Conservation (phyloP, 2,329 filamentous ascomycete species). For the Fusarium globosum region DNA sequence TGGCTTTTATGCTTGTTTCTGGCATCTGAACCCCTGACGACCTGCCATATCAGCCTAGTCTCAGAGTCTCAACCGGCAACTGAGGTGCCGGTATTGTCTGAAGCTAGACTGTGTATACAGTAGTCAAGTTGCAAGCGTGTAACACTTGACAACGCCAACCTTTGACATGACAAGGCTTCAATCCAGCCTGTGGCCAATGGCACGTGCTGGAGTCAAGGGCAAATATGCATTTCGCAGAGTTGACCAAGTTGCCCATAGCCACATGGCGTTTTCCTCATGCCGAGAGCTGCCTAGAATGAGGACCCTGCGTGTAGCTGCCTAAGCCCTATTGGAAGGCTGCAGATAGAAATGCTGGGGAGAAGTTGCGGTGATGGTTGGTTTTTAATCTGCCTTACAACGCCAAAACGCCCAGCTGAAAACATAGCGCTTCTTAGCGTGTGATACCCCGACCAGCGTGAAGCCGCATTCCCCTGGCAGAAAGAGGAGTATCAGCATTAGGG, state of each 20-base stretch:
- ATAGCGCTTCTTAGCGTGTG: slow-evolving; percentile 34
- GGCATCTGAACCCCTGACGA: slow-evolving; percentile 10
- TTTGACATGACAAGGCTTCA: not conserved
- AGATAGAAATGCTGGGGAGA: not conserved
- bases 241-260: not conserved
- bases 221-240: not conserved
- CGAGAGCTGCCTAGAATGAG: not conserved
- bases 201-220: not conserved
- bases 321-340: not conserved
- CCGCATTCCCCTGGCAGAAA: not conserved
- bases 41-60: slow-evolving; percentile 2
- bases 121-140: not conserved
- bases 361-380: slow-evolving; percentile 4
- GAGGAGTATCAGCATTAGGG: slow-evolving; percentile 3
- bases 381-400: slow-evolving; percentile 30
- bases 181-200: not conserved
- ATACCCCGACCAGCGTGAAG: slow-evolving; percentile 3
- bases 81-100: not conserved
- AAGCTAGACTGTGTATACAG: slow-evolving; percentile 2
- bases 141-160: slow-evolving; percentile 8
- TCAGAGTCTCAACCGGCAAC: slow-evolving; percentile 1
- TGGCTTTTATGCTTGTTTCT: slow-evolving; percentile 19
- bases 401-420: slow-evolving; percentile 42
- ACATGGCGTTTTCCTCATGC: not conserved
- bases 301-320: not conserved